Base-by-base conservation (phyloP, 352 stramenopile genomes). In the Phytophthora sojae region DNA sequence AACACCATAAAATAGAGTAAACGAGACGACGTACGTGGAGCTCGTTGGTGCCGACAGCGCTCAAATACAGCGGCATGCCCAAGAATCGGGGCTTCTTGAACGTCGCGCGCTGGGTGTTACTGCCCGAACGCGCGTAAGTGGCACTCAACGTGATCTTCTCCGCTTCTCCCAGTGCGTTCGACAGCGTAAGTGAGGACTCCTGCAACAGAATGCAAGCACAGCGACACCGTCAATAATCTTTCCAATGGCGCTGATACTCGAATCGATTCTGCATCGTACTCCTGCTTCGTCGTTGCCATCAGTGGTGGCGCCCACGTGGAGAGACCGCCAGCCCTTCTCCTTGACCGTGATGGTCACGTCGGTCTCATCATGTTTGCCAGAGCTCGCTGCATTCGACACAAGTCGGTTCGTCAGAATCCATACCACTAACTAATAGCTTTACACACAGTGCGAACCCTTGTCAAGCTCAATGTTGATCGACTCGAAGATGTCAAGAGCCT, bases 51-150 rank as follows among this genome's bases (percentile, higher is more conserved):
- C 77, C 89, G 12, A 84, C 81, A 7, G 87, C 89, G 51, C 84
- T 92, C 65, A 97, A 76, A 45, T 89, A 96, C 44, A 95, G 64
- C 23, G 90, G 88, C 29, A 96, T 52, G 11, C 91, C 91, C 61
- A 95, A 78, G 76, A 97, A 96, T 23, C 87, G 89, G 21, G 91
- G 91, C 77, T 96, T 96, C 61, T 92, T 87, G 67, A 97, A 89
- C 45, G 89, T 94, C 37, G 86, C 82, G 32, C 89, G 88, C 75
- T 96, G 84, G 21, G 87, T 92, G 59, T 96, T 93, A 71, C 86
- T 96, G 30, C 91, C 91, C 54, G 89, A 95, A 15, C 87, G 90
- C 12, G 87, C 90, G 66, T 96, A 96, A 26, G 89, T 94, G 19
- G 87, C 85, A 49, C 81, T 85, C 25, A 96, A 62, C 50, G 82